These are phyloP conservation scores for Kodamaea leandrae DNA, from an alignment of 805 yeast genomes.

Conservation along the genomic window DNA sequence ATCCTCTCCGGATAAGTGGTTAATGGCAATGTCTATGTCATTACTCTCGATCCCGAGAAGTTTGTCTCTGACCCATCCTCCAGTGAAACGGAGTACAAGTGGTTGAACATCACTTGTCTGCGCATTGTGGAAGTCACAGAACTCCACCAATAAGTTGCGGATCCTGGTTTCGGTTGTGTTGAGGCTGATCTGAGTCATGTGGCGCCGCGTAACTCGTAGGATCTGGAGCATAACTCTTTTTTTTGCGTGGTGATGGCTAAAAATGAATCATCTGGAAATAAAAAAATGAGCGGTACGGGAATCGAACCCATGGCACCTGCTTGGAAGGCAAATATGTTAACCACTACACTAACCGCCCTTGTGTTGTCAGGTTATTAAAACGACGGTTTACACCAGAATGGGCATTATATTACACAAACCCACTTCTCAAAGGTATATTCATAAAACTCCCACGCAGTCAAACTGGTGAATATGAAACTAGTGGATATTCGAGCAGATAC, in stretches of 20 bases:
- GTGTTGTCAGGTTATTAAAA: background rate
- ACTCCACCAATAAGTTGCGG: constrained; percentile 39
- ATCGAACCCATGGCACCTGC: constrained; percentile 94
- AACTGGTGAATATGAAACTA: too few relatives aligned
- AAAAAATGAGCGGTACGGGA: constrained; percentile 76
- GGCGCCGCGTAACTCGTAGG: background rate
- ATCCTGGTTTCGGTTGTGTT: constrained; percentile 42
- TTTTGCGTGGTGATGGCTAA: background rate
- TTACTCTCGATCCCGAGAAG: constrained; percentile 74
- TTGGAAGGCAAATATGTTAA: constrained; percentile 91
- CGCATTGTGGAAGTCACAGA: constrained; percentile 36
- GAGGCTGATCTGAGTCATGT: constrained; percentile 10
- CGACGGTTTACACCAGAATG: constrained; percentile 33
- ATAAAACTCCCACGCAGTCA: too few relatives aligned
- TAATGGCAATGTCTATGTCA: constrained; percentile 91
- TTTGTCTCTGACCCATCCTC: constrained; percentile 99
- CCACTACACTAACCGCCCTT: constrained; percentile 89
- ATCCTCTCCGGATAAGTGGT: constrained; percentile 77
- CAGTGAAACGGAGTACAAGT: constrained; percentile 78
- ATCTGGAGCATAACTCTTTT: background rate
- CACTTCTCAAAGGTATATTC: constrained; percentile 73
- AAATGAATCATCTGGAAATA: background rate
- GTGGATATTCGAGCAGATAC: too few relatives aligned
- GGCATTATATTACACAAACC: constrained; percentile 93
- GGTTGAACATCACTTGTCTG: constrained; percentile 14